Percentiles rank a stretch among this genome's conserved stretches.
Evolutionary conservation across 2,329 filamentous ascomycete genomes (phyloP).

Genomic region (Pestalotiopsis sp.): DNA sequence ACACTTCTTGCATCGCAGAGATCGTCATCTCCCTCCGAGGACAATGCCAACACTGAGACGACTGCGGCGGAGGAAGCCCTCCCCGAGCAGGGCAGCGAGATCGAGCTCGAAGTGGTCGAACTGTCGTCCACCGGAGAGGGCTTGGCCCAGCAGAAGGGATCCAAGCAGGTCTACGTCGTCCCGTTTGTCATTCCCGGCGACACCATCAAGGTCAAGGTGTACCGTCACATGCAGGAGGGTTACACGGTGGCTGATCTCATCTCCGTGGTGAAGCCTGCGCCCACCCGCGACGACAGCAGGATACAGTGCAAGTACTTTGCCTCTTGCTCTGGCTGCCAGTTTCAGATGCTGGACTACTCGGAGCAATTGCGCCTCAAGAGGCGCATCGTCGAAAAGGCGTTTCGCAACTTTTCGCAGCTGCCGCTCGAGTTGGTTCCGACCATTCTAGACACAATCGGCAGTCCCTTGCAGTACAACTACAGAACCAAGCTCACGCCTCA

Average conservation of each 20-base stretch:
- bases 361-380: slow-evolving; percentile 86
- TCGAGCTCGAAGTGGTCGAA: slow-evolving; percentile 78
- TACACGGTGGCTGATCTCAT: slow-evolving; percentile 84
- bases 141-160: slow-evolving; percentile 69
- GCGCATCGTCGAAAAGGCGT: slow-evolving; percentile 86
- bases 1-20: slow-evolving; percentile 49
- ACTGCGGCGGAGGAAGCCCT: slow-evolving; percentile 36
- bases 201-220: slow-evolving; percentile 73
- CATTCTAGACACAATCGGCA: slow-evolving; percentile 83
- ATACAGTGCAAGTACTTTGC: slow-evolving; percentile 85
- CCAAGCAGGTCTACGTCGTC: slow-evolving; percentile 76
- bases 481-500: slow-evolving; percentile 96
- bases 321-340: slow-evolving; percentile 88
- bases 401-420: slow-evolving; percentile 84
- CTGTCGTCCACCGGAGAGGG: slow-evolving; percentile 93
- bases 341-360: slow-evolving; percentile 91
- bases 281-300: slow-evolving; percentile 73
- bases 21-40: slow-evolving; percentile 18
- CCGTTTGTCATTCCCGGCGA: slow-evolving; percentile 90
- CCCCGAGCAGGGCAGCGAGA: slow-evolving; percentile 69
- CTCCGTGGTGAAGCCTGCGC: slow-evolving; percentile 71
- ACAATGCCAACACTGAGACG: slow-evolving; percentile 24
- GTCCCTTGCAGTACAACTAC: slow-evolving; percentile 89
- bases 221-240: slow-evolving; percentile 65
- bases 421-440: slow-evolving; percentile 72